Conservation (phyloP, 2,329 filamentous ascomycete genomes). For the Colletotrichum sp. region DNA sequence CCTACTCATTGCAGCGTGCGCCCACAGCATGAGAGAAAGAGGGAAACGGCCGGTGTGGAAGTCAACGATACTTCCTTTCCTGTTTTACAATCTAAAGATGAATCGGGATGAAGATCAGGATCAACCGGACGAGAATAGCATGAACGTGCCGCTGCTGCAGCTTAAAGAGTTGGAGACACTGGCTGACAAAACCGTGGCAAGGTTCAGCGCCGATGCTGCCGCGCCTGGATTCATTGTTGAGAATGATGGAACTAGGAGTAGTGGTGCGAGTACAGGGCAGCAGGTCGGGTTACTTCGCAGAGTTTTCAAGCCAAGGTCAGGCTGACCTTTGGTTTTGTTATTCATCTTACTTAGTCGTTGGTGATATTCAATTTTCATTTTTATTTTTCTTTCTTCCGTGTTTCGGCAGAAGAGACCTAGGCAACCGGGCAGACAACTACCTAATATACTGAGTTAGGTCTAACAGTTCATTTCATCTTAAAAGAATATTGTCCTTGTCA, state of each 20-base stretch:
- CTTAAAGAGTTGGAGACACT: neutral
- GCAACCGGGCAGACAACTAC: no score
- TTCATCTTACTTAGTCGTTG: fast-evolving
- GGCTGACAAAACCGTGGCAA: neutral
- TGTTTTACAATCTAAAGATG: fast-evolving
- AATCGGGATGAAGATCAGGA: fast-evolving
- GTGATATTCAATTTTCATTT: no score
- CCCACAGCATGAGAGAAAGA: fast-evolving
- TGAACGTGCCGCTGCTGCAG: neutral
- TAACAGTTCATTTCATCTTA: no score
- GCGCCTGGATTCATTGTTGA: neutral
- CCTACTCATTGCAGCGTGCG: fast-evolving
- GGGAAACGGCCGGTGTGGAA: neutral
- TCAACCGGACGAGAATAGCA: fast-evolving
- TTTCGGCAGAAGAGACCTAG: no score
- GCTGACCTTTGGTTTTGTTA: neutral
- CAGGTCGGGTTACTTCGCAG: neutral
- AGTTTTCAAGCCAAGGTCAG: fast-evolving
- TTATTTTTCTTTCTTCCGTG: no score
- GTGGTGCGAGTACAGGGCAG: neutral
- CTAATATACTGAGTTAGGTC: no score
- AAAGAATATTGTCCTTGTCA: no score
- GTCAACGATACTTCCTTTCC: neutral
- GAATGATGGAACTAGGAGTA: fast-evolving
- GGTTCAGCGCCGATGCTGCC: neutral